These are phyloP conservation scores for Umbelopsis sp. DNA, from an alignment of 371 early-diverging fungal species.

Conservation along the genomic window DNA sequence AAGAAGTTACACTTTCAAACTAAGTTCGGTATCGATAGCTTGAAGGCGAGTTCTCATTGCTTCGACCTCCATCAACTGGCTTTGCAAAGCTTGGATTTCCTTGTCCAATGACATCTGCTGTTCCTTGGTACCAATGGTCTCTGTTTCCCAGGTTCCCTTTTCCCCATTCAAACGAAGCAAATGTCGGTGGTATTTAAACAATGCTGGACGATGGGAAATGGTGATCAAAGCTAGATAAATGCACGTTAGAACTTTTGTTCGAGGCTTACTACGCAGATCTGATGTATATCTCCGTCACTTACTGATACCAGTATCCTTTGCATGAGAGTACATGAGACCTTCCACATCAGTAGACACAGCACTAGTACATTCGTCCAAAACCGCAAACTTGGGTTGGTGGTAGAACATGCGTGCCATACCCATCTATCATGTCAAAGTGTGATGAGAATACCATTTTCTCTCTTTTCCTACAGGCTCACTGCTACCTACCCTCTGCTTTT, in stretches of 20 bases:
- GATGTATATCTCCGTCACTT: slow-evolving; percentile 23
- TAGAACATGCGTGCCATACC: slow-evolving; percentile 79
- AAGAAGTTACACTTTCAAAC: slow-evolving; percentile 39
- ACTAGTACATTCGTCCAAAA: slow-evolving; percentile 81
- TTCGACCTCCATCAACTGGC: slow-evolving; percentile 76
- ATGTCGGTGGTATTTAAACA: slow-evolving; percentile 88
- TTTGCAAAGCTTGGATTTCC: slow-evolving; percentile 76
- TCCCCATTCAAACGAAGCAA: slow-evolving; percentile 72
- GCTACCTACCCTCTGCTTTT: slow-evolving; percentile 80
- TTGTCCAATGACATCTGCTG: slow-evolving; percentile 81
- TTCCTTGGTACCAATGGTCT: slow-evolving; percentile 76
- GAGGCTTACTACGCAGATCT: background rate
- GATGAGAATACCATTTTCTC: background rate
- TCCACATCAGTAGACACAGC: slow-evolving; percentile 90
- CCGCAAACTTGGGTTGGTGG: slow-evolving; percentile 83
- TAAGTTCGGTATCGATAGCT: slow-evolving; percentile 68
- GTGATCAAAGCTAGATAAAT: slow-evolving; percentile 69
- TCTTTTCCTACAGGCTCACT: background rate
- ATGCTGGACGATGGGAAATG: slow-evolving; percentile 86
- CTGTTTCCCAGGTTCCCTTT: slow-evolving; percentile 81
- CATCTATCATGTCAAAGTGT: slow-evolving; percentile 42
- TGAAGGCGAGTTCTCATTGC: slow-evolving; percentile 65
- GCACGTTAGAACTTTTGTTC: background rate
- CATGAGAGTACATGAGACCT: slow-evolving; percentile 87
- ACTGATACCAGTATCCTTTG: slow-evolving; percentile 82